Base-by-base conservation (phyloP, 108 stramenopile species). In the Pseudonitzschia multiseries region DNA sequence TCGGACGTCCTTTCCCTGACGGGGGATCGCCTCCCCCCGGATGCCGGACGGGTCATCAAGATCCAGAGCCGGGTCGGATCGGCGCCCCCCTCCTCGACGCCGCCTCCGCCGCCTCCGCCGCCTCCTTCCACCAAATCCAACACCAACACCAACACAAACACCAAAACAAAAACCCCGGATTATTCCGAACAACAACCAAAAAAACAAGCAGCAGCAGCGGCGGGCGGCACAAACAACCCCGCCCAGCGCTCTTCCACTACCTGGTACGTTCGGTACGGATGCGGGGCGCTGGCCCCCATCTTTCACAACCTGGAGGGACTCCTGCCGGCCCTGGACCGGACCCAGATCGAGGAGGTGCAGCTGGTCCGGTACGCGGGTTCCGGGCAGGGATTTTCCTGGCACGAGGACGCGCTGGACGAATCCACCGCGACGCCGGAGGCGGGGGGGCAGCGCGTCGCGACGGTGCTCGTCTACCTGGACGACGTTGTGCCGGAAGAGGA, bases 401-500 rank as follows among this genome's bases (percentile, higher is more conserved):
- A 59, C 29, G 57, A 59, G 57, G 57, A 59, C 29, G 21, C 57
- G 4, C 29, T 54, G 13, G 57, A 59, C 57, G 57, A 59, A n/a
- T 3, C 15, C 1, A 28, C 14, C 14, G 53, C 27, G 2, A 14
- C n/a, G 10, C 29, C 0, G 13, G 21, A 22, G 29, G 15, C n/a
- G 24, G 57, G 57, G 27, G 57, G 57, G 10, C 57, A 59, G 26
- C 57, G 57, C 15, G 29, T 59, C 15, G 57, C 57, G 27, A 59
- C 57, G 0, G 57, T 59, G 1, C 29, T 59, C 9, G 27, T 59
- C 29, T 59, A 59, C n/a, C 57, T 59, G 29, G 57, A 59, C 29
- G 29, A 59, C 29, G 57, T 31, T 14, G 46, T 48, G 6, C 36
- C 2, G 36, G 6, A 36, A 36, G 4, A 36, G 36, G n/a, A n/a